Evolutionary conservation across 1,284 basidiomycete species (phyloP), one percentile per base, ranked within the genome.

Genomic region (Moesziomyces globuligerus): DNA sequence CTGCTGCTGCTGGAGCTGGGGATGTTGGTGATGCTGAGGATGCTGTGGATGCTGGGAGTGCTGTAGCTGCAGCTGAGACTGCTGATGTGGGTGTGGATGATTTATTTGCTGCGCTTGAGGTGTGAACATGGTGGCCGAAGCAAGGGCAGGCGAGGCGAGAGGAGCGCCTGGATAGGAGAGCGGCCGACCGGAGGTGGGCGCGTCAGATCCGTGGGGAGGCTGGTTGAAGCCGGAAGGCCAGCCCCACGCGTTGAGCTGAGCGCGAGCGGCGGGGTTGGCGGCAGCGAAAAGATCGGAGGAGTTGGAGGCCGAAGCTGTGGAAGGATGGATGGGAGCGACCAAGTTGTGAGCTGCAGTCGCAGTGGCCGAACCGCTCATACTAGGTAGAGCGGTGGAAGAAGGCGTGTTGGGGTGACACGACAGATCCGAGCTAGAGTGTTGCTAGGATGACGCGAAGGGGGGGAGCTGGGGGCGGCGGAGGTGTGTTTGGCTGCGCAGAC

Each of bases 221-320:
- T 70, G 58, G 52, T 57, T 66, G 47, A 72, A 72, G 25, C 59
- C 60, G 10, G 70, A 68, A 17, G 70, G 70, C 70, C 70, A 72
- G 39, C 70, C 70, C 70, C 70, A 72, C 21, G 70, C 70, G 65
- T 72, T 72, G 55, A 72, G 64, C 46, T 62, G 70, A 25, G 47
- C 55, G 38, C 69, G 54, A 21, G 61, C 54, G 24, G 52, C 36
- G 25, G 44, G 21, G 23, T 23, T 40, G 25, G 49, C 24, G 26
- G 29, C 10, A 32, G 29, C 29, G 9, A 15, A 15, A 11, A 3
- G 29, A 32, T 32, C 29, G 29, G n/a, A n/a, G n/a, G n/a, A n/a
- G 36, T 36, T 29, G 4, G 44, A 11, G 36, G 51, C 29, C 7
- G 53, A n/a, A n/a, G n/a, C n/a, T n/a, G n/a, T n/a, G n/a, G n/a